Base-by-base conservation (phyloP, 768 basidiomycete species). In the Serendipita sp. region DNA sequence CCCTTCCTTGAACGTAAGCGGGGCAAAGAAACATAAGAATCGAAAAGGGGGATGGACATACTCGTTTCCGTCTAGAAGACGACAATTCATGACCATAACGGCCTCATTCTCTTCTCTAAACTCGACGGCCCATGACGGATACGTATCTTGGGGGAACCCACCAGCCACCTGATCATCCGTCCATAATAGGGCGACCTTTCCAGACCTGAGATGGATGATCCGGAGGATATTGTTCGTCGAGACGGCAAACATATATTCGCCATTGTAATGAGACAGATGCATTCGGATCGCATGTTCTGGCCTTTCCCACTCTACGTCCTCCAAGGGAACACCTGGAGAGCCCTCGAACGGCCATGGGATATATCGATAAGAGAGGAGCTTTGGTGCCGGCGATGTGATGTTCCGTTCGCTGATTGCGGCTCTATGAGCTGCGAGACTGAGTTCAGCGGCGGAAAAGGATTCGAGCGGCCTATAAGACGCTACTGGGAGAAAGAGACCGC, bases 261-360 rank as follows among this genome's bases (percentile, higher is more conserved):
- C 56, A 37, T 60, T 60, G 34, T 32, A 38, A 37, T 60, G 56
- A 10, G 56, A 32, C 56, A 60, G 56, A 37, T 60, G 56, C 56
- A 60, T 60, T 8, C 37, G 56, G 37, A 60, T 37, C 11, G 56
- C 56, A 3, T 16, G 16, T 60, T 60, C 56, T n/a, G 56, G 30
- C 28, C 10, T 24, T 35, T 60, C 56, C 30, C 30, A 32, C 3
- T 24, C 28, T 1, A n/a, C 56, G 8, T n/a, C 37, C 4, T n/a
- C 56, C 18, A 60, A 30, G 11, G 28, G 34, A 28, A 60, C 56
- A 10, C 56, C 56, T n/a, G 56, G 56, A 8, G 56, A 28, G 30
- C 28, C 28, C 16, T 60, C 56, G 37, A 30, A 60, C 16, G 56
- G 56, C 56, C 56, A 60, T 3, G 56, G 28, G 35, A 60, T 60